Percentiles rank a stretch among this genome's conserved stretches.
phyloP scores from a whole-genome alignment of 352 stramenopile genomes.

The Phytopythium oedochilum region DNA sequence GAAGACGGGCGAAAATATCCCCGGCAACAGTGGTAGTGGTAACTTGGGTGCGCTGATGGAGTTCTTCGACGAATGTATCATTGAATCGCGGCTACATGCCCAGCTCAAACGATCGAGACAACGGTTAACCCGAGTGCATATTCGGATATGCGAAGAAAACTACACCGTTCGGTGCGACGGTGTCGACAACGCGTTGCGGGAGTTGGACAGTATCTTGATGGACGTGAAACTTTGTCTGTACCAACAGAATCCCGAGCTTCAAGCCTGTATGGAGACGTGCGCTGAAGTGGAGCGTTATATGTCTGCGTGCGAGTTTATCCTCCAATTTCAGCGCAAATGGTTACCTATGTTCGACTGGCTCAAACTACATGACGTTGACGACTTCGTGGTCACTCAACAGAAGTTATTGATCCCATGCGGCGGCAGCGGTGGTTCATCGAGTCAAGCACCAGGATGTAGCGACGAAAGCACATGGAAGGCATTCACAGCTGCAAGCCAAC shows the following conservation, averaged over 20 bases:
- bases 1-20: background rate
- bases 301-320: conserved; percentile 28
- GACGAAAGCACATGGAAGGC: conserved; percentile 23
- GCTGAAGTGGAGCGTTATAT: conserved; percentile 26
- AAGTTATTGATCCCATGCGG: background rate
- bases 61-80: conserved; percentile 47
- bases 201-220: conserved; percentile 28
- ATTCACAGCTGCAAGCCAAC: conserved; percentile 26
- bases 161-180: conserved; percentile 33
- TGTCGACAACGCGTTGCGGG: conserved; percentile 18
- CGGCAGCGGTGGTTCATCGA: background rate
- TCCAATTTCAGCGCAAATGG: conserved; percentile 43
- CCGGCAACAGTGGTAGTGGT: background rate
- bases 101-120: conserved; percentile 30
- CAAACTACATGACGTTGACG: conserved; percentile 53
- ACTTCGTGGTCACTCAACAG: conserved; percentile 29
- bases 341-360: conserved; percentile 34
- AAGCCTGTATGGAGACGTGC: conserved; percentile 20
- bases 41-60: conserved; percentile 4
- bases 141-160: conserved; percentile 31
- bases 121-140: conserved; percentile 20
- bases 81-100: conserved; percentile 38
- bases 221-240: conserved; percentile 36
- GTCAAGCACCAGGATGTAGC: background rate
- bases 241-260: conserved; percentile 34